Evolutionary conservation across 805 yeast species (phyloP), one percentile per base, ranked within the genome.

Genomic region (Maudiozyma bulderi): DNA sequence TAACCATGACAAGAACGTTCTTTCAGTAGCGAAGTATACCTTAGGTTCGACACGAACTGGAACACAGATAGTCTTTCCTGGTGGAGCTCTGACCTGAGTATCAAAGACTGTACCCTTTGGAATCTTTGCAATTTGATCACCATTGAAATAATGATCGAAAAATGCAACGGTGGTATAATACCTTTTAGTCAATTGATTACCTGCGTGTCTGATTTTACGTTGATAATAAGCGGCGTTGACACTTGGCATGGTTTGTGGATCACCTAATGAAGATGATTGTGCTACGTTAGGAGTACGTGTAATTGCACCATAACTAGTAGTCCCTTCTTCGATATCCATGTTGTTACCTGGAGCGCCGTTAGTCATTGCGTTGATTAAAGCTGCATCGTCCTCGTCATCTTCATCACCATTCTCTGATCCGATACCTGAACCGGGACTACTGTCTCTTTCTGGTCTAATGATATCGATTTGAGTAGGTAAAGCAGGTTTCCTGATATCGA

Each of bases 21-120:
- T 81, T 68, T 93, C 99, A 28, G 95, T 88, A 6, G 99, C 99
- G 68, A 93, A 93, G 66, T 93, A 93, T n/a, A 93, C 99, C 71
- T 93, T 93, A 50, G 99, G 99, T 69, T 93, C 99, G 37, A 93
- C 90, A 60, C 99, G 79, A 38, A 93, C 95, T 2, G 98, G 99
- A 8, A 93, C 93, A 60, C 89, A 80, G 51, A 93, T 86, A 43
- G 77, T 75, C 67, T 89, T 90, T 1, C 98, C 99, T 40, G 85
- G 81, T 26, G 99, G 98, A 9, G 93, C 85, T 51, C 67, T 70
- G 54, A 82, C 74, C 48, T 70, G 67, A 3, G 78, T 62, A 52
- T 78, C 82, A 60, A 80, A 84, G 0, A 73, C 75, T 0, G 89
- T 82, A 30, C 86, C 88, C 14, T 67, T 70, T 11, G 86, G 82